A percentile compares a stretch with the other conserved stretches of the same genome.
phyloP scores from a whole-genome alignment of 192 early-diverging fungal species.

The Coemansia sp. region DNA sequence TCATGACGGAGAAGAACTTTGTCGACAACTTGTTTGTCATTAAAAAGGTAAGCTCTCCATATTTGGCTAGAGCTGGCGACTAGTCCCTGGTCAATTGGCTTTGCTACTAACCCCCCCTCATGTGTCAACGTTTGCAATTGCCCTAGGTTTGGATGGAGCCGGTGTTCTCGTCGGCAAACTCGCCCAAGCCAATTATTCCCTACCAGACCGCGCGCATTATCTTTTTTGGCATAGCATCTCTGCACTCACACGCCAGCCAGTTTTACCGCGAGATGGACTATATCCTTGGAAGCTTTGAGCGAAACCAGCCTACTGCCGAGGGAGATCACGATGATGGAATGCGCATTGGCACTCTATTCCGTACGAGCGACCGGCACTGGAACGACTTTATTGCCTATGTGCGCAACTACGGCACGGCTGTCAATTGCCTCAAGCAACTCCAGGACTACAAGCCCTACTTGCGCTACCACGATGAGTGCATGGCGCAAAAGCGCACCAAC shows the following conservation, averaged over 20 bases:
- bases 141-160: constrained; percentile 52
- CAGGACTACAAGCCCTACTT: constrained; percentile 48
- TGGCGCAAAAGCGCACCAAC: constrained; percentile 50
- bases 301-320: constrained; percentile 5
- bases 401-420: constrained; percentile 48
- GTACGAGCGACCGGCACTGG: constrained; percentile 47
- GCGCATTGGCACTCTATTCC: constrained; percentile 46
- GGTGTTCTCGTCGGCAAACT: constrained; percentile 50
- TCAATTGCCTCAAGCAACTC: constrained; percentile 46
- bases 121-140: background rate
- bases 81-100: background rate
- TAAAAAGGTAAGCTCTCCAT: constrained; percentile 28
- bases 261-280: constrained; percentile 53
- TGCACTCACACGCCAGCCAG: constrained; percentile 48
- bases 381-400: constrained; percentile 47
- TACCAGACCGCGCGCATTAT: constrained; percentile 47
- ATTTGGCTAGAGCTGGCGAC: too few species aligned
- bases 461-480: constrained; percentile 50
- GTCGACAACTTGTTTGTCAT: constrained; percentile 53
- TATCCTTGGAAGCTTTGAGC: constrained; percentile 44
- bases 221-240: constrained; percentile 39
- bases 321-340: constrained; percentile 35
- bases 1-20: constrained; percentile 54
- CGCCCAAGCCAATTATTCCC: constrained; percentile 50
- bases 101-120: background rate